phyloP scores from a whole-genome alignment of 352 stramenopile species.

The Globisporangium emineosum region DNA sequence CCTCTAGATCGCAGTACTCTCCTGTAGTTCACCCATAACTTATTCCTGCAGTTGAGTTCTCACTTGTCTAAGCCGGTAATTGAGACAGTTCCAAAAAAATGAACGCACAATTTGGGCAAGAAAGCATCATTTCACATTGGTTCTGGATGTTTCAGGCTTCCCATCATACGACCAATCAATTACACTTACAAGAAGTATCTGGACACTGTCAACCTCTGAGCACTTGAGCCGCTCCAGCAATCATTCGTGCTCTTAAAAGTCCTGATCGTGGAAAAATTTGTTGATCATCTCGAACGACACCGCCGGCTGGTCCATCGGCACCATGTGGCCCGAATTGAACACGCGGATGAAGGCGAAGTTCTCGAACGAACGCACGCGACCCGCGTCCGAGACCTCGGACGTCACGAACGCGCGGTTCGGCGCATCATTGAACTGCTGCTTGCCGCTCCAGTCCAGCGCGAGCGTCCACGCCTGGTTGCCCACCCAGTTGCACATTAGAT shows the following conservation, averaged over 20 bases:
- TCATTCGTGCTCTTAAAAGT: constrained; percentile 23
- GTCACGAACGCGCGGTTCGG: constrained; percentile 31
- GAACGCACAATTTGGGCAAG: neutral
- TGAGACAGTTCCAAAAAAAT: too few relatives aligned
- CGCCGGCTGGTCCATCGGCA: constrained; percentile 91
- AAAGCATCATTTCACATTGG: neutral
- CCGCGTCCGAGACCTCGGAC: constrained; percentile 24
- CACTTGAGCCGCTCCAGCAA: neutral
- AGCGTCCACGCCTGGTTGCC: constrained; percentile 95
- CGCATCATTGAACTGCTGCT: constrained; percentile 78
- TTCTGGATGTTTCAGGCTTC: neutral
- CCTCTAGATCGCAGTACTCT: too few relatives aligned
- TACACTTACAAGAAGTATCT: neutral
- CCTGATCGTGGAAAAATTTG: constrained; percentile 74
- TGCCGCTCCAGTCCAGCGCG: constrained; percentile 90
- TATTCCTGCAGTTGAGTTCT: too few relatives aligned
- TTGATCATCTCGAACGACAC: constrained; percentile 91
- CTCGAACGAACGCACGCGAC: constrained; percentile 44
- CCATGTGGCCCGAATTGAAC: constrained; percentile 94
- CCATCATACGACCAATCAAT: neutral
- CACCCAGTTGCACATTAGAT: constrained; percentile 96
- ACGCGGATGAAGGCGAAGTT: constrained; percentile 93
- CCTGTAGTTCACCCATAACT: too few relatives aligned
- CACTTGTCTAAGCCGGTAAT: too few relatives aligned
- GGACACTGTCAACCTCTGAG: neutral